Conservation (phyloP, 768 basidiomycete species). For the Rhodotorula diobovata region DNA sequence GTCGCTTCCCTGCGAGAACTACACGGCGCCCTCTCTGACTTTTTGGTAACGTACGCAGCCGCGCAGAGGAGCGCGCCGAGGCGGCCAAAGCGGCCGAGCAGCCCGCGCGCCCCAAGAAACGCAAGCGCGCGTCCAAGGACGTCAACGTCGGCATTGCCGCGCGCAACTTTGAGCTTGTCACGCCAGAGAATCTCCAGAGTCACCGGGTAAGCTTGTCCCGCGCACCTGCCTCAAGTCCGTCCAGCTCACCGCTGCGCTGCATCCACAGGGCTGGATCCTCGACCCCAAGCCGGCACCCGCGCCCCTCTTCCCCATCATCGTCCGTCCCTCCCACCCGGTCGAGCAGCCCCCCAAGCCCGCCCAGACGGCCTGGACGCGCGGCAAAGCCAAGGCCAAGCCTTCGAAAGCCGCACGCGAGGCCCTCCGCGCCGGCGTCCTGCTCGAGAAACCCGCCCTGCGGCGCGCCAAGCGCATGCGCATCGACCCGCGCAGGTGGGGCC, state of each 20-base stretch:
- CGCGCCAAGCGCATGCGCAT: constrained; percentile 32
- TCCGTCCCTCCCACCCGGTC: constrained; percentile 33
- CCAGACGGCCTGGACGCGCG: constrained; percentile 32
- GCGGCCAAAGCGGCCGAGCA: not conserved
- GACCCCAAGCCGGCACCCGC: constrained; percentile 22
- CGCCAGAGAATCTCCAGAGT: constrained; percentile 20
- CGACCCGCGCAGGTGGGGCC: constrained; percentile 31
- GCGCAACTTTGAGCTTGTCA: constrained; percentile 34
- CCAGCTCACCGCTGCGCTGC: too few species aligned
- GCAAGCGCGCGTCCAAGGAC: constrained; percentile 25
- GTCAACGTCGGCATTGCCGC: constrained; percentile 13
- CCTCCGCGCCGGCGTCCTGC: not conserved
- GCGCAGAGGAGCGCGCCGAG: constrained; percentile 11
- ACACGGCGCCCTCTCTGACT: not conserved
- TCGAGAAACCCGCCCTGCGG: constrained; percentile 1
- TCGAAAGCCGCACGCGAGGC: constrained; percentile 14
- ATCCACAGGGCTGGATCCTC: constrained; percentile 37
- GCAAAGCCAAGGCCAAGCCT: constrained; percentile 16
- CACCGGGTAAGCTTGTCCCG: constrained; percentile 10
- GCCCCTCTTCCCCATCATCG: constrained; percentile 32
- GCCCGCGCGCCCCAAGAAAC: constrained; percentile 20
- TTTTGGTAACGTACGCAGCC: not conserved
- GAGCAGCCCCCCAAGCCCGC: constrained; percentile 17
- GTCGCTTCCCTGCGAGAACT: not conserved
- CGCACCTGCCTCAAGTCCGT: too few species aligned